Conservation (phyloP, 2,329 filamentous ascomycete species). For the Karstenula rhodostoma region DNA sequence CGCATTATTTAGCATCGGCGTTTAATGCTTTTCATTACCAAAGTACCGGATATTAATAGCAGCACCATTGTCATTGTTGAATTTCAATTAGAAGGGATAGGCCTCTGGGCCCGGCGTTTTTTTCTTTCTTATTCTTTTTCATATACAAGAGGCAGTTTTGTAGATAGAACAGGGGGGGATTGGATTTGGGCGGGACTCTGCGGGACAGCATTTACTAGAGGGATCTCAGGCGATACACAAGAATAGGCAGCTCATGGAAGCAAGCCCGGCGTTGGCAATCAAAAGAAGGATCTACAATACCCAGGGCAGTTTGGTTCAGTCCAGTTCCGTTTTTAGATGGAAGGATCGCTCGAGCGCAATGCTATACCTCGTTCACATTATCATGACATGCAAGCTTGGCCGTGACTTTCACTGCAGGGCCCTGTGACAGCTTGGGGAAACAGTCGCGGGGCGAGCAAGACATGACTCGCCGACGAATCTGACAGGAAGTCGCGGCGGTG, state of each 20-base stretch:
- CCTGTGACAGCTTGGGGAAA: background rate
- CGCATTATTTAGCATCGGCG: constrained; percentile 9
- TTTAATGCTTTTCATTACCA: constrained; percentile 17
- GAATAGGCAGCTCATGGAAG: constrained; percentile 12
- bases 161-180: constrained; percentile 15
- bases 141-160: constrained; percentile 15
- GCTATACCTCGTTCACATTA: constrained; percentile 4
- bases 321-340: constrained; percentile 21
- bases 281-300: constrained; percentile 26
- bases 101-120: constrained; percentile 18
- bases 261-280: constrained; percentile 25
- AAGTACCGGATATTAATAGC: constrained; percentile 25
- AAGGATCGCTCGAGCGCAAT: constrained; percentile 7
- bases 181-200: constrained; percentile 19
- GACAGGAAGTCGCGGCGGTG: background rate
- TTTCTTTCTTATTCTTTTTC: too few relatives aligned
- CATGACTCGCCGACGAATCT: background rate
- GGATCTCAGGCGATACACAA: constrained; percentile 17
- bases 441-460: background rate
- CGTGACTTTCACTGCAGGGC: background rate
- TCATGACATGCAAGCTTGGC: background rate
- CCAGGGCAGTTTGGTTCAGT: constrained; percentile 20
- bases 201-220: constrained; percentile 19
- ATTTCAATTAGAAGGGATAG: constrained; percentile 15
- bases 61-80: constrained; percentile 22